phyloP scores from a whole-genome alignment of 768 basidiomycete species.

The Termitomyces eurrhizus region DNA sequence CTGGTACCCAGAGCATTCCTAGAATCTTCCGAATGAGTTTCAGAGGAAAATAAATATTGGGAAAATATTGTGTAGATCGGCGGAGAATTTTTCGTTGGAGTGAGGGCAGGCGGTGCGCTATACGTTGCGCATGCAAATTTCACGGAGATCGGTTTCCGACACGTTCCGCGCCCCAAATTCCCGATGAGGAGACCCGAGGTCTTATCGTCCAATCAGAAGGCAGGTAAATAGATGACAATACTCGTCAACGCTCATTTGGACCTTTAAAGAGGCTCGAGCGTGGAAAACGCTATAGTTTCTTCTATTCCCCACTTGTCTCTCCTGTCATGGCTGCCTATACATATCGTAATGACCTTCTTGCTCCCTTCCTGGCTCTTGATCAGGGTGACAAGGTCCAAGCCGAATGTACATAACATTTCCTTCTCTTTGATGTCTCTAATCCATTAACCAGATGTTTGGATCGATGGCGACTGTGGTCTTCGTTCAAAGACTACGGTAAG shows the following conservation, averaged over 20 bases:
- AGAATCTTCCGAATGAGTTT: neutral
- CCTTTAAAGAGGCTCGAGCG: slow-evolving; percentile 11
- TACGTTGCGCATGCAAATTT: slow-evolving; percentile 3
- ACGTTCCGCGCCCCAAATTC: slow-evolving; percentile 16
- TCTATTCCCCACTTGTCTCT: slow-evolving; percentile 9
- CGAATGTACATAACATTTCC: slow-evolving; percentile 59
- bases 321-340: slow-evolving; percentile 29
- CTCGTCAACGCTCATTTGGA: slow-evolving; percentile 18
- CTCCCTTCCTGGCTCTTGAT: slow-evolving; percentile 82
- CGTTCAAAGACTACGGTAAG: slow-evolving; percentile 94
- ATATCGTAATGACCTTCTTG: slow-evolving; percentile 83
- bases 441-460: slow-evolving; percentile 81
- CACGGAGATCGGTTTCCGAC: slow-evolving; percentile 16
- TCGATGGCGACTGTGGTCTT: slow-evolving; percentile 91
- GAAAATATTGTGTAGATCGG: neutral
- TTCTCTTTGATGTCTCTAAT: slow-evolving; percentile 12
- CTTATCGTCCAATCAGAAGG: slow-evolving; percentile 45
- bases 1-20: neutral
- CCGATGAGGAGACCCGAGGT: slow-evolving; percentile 8
- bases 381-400: slow-evolving; percentile 95
- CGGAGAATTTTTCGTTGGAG: neutral
- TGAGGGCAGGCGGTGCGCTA: neutral
- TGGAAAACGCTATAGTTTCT: slow-evolving; percentile 18
- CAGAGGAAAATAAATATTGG: neutral
- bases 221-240: slow-evolving; percentile 22